Percentiles rank a stretch among this genome's conserved stretches.
These are phyloP conservation scores for Sechiopsis laciniata DNA, from an alignment of 306 rosid genomes.

Conservation along the genomic window DNA sequence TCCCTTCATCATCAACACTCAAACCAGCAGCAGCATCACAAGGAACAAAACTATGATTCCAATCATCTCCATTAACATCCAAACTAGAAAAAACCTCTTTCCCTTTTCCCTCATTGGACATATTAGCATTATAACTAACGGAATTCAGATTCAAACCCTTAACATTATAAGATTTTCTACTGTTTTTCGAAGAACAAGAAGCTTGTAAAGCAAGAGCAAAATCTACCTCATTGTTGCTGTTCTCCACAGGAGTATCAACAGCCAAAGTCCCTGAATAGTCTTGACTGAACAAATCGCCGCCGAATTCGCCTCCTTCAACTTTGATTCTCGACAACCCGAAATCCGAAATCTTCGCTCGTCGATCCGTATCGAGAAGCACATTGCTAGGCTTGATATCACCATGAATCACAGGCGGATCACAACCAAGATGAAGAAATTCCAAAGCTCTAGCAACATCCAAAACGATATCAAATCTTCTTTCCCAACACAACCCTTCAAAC, in stretches of 20 bases:
- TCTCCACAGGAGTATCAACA: constrained; percentile 76
- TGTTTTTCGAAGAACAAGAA: constrained; percentile 72
- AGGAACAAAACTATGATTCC: constrained; percentile 66
- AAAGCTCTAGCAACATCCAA: constrained; percentile 78
- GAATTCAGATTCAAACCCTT: constrained; percentile 65
- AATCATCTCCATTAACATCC: constrained; percentile 56
- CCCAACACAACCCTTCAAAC: constrained; percentile 61
- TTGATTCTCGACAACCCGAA: constrained; percentile 89
- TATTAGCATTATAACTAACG: constrained; percentile 51
- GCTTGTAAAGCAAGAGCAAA: constrained; percentile 94
- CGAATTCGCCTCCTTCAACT: constrained; percentile 67
- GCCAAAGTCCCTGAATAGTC: constrained; percentile 79
- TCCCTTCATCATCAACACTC: constrained; percentile 47
- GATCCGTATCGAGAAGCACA: constrained; percentile 65
- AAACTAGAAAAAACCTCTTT: constrained; percentile 53
- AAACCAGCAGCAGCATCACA: constrained; percentile 42
- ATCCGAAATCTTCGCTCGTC: constrained; percentile 65
- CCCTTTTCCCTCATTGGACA: constrained; percentile 61
- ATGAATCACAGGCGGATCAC: constrained; percentile 93
- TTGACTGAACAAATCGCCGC: constrained; percentile 66
- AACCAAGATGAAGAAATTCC: constrained; percentile 77
- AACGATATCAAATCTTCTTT: constrained; percentile 62
- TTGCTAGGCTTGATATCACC: constrained; percentile 39
- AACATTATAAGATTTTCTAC: constrained; percentile 43
- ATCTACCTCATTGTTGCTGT: constrained; percentile 66